These are phyloP conservation scores for Lagerstroemia speciosa DNA, from an alignment of 345 rosid species.

Conservation along the genomic window DNA sequence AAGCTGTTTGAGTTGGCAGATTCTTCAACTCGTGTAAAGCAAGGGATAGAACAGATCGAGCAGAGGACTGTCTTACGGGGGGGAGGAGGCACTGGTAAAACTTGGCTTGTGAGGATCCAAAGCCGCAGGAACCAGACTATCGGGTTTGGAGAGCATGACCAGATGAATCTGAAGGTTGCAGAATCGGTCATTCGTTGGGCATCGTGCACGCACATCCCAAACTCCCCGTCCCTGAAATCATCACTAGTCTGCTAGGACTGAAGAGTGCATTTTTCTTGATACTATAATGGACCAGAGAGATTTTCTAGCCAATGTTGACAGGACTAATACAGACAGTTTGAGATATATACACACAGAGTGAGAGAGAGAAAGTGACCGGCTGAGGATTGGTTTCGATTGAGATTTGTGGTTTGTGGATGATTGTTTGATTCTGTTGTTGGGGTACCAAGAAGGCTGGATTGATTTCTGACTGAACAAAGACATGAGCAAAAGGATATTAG, in stretches of 20 bases:
- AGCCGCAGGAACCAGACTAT: constrained; percentile 64
- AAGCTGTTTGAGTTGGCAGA: constrained; percentile 28
- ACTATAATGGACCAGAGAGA: not conserved
- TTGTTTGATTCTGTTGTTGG: too few species aligned
- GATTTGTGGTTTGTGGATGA: too few species aligned
- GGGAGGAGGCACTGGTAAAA: constrained; percentile 25
- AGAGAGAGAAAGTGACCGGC: too few species aligned
- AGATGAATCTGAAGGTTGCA: constrained; percentile 41
- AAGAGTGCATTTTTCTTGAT: not conserved
- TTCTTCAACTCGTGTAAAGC: constrained; percentile 21
- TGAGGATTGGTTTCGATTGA: too few species aligned
- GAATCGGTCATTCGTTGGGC: constrained; percentile 80
- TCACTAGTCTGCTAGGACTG: constrained; percentile 72
- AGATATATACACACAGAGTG: not conserved
- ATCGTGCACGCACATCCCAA: constrained; percentile 68
- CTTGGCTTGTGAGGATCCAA: constrained; percentile 42
- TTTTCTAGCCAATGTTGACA: not conserved
- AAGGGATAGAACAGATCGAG: constrained; percentile 22
- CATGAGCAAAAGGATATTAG: too few species aligned
- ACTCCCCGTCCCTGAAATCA: constrained; percentile 54
- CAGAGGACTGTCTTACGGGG: constrained; percentile 26
- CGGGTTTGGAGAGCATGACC: constrained; percentile 59
- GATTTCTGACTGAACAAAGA: too few species aligned
- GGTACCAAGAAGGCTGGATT: too few species aligned
- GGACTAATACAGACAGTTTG: not conserved